Conservation (phyloP, 208 protist genomes). For the Leishmania turanica region DNA sequence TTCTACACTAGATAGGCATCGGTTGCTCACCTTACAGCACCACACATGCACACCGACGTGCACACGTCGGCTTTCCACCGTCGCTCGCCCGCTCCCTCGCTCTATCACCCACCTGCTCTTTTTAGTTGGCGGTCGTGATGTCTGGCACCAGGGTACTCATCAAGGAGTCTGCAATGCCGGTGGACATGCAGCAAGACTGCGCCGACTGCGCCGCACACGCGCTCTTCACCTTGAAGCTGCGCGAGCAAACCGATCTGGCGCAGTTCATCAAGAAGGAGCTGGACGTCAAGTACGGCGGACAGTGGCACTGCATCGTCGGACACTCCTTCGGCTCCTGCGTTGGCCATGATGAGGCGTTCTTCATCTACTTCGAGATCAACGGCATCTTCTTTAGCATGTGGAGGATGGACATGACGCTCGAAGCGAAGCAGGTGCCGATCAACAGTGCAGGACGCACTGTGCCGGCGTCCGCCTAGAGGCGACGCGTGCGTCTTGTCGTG, state of each 20-base stretch:
- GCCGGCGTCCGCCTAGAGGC: not conserved
- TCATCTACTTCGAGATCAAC: constrained; percentile 99
- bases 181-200: constrained; percentile 88
- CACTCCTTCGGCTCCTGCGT: constrained; percentile 99
- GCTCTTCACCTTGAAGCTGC: constrained; percentile 48
- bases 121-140: constrained; percentile 36
- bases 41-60: not conserved
- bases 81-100: not conserved
- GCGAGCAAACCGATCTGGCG: constrained; percentile 98
- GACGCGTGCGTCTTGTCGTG: not conserved
- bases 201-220: constrained; percentile 85
- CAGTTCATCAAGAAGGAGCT: constrained; percentile 99
- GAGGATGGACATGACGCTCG: constrained; percentile 54
- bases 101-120: not conserved
- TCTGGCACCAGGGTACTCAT: constrained; percentile 62
- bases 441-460: not conserved
- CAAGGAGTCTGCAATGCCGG: constrained; percentile 79
- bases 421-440: constrained; percentile 2
- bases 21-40: not conserved
- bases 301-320: constrained; percentile 99
- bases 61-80: not conserved
- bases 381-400: constrained; percentile 99
- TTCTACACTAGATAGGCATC: not conserved
- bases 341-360: constrained; percentile 98
- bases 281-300: constrained; percentile 98